phyloP scores from a whole-genome alignment of 768 basidiomycete species.

The Strobilomyces dryophilus region DNA sequence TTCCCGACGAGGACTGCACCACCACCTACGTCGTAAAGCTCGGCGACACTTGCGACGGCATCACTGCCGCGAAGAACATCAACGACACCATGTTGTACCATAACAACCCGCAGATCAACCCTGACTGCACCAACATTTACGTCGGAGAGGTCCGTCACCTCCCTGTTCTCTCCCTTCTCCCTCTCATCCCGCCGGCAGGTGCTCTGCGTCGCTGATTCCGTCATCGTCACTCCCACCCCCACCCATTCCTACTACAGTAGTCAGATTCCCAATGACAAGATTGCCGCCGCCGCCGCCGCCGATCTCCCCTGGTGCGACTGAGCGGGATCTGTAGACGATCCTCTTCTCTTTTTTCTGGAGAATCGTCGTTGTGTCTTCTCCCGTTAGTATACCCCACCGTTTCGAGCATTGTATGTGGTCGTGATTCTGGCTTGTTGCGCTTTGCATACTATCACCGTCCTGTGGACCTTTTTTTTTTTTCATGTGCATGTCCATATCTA shows the following conservation, averaged over 20 bases:
- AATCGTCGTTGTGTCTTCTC: neutral
- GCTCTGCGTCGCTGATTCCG: constrained; percentile 44
- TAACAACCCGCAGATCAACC: constrained; percentile 75
- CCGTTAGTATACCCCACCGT: constrained; percentile 24
- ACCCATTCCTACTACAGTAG: constrained; percentile 29
- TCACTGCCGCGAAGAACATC: constrained; percentile 39
- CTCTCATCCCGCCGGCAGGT: constrained; percentile 33
- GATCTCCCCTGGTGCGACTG: constrained; percentile 53
- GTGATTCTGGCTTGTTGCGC: constrained; percentile 22
- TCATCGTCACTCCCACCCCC: constrained; percentile 42
- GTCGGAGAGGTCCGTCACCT: constrained; percentile 58
- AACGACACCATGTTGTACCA: constrained; percentile 49
- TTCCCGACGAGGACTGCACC: constrained; percentile 55
- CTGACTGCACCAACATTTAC: constrained; percentile 62
- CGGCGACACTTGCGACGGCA: constrained; percentile 56
- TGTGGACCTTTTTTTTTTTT: too few relatives aligned
- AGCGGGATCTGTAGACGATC: constrained; percentile 1
- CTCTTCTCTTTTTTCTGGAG: constrained; percentile 1
- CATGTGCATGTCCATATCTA: too few relatives aligned
- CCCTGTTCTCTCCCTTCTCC: neutral
- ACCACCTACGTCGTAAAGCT: constrained; percentile 51
- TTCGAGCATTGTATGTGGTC: constrained; percentile 18
- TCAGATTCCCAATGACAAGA: too few relatives aligned
- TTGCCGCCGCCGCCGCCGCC: constrained; percentile 19
- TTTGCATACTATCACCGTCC: too few relatives aligned